phyloP scores from a whole-genome alignment of 176 grass and related monocot species.

The Alloteropsis semialata region DNA sequence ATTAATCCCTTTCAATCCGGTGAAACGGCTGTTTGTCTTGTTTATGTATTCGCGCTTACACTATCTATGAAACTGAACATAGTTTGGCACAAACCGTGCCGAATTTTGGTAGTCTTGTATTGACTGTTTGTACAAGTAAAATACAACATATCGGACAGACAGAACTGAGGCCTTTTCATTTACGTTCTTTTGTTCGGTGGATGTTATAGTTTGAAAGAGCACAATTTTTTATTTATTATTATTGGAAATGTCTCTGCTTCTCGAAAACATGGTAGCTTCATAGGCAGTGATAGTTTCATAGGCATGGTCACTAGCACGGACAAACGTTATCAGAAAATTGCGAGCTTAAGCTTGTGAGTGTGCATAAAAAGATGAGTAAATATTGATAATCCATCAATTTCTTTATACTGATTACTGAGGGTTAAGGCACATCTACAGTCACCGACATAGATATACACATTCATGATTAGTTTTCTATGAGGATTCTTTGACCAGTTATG shows the following conservation, averaged over 20 bases:
- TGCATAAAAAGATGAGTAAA: not conserved
- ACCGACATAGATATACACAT: not conserved
- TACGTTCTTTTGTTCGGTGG: not conserved
- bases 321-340: not conserved
- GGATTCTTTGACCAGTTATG: too few relatives aligned
- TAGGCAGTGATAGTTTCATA: not conserved
- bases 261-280: not conserved
- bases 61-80: not conserved
- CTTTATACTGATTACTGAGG: not conserved
- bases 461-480: not conserved
- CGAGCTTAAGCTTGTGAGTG: not conserved
- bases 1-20: not conserved
- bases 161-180: not conserved
- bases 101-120: conserved; percentile 7
- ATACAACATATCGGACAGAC: not conserved
- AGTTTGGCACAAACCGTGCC: not conserved
- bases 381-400: not conserved
- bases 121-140: conserved; percentile 3
- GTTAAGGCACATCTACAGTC: not conserved
- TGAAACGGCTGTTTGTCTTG: not conserved
- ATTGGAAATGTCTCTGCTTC: not conserved
- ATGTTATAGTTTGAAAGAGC: not conserved
- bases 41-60: not conserved
- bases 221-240: not conserved
- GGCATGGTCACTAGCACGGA: not conserved